Evolutionary conservation across 495 filamentous ascomycete species (phyloP), one percentile per base, ranked within the genome.

Genomic region (Glonium stellatum): DNA sequence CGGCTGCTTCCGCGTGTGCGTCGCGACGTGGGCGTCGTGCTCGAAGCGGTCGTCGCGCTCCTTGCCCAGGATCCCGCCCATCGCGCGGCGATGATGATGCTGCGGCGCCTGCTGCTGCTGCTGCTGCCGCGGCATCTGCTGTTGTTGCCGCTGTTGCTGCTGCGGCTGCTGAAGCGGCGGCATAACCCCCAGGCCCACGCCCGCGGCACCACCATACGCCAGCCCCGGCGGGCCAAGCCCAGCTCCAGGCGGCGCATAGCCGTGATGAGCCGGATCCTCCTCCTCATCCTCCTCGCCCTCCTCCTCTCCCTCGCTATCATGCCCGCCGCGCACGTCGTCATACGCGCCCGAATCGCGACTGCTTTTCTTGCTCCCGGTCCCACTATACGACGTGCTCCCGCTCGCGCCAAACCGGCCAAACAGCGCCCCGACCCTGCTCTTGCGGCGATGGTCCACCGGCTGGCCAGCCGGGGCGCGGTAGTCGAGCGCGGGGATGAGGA

Each of bases 401-500:
- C 18, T 19, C 3, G 13, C 13, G 31, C 54, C 46, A n/a, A 66
- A 62, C 12, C 46, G 44, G 34, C 61, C 54, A 23, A 67, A 64
- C 4, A 62, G 18, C 57, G 57, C 58, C 4, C 61, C 61, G 3
- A 60, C 47, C 1, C 54, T 51, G 9, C 49, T 56, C 52, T 67
- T 67, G 11, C 53, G 56, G n/a, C 57, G 44, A 15, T 9, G 22
- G n/a, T n/a, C n/a, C 44, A 5, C 41, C 3, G 19, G 41, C 19
- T 2, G 41, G 41, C 2, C 41, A 1, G 46, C 36, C 5, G 54
- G 58, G 1, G 41, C 78, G 3, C 79, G 72, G 63, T 82, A 84
- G 55, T 72, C 72, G 25, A 98, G 75, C 55, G 82, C 82, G 6
- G 93, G 93, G 11, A 98, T 86, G 0, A 97, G 80, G 23, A 97